Evolutionary conservation across 768 basidiomycete genomes (phyloP).

Genomic region (Termitomyces sp.): DNA sequence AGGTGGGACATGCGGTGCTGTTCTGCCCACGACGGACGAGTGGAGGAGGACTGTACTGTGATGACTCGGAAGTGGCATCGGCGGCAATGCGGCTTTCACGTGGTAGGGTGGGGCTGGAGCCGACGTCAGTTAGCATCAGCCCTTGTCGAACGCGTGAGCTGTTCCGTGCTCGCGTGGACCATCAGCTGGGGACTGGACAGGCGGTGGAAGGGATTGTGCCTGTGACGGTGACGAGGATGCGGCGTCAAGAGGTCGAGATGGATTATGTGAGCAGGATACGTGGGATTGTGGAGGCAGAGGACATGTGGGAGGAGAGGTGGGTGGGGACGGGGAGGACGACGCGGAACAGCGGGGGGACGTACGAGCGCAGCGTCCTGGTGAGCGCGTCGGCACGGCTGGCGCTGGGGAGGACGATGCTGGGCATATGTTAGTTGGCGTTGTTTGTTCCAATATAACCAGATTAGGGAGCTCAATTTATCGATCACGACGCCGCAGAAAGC

Average conservation of each 20-base stretch:
- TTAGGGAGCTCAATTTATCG: constrained; percentile 29
- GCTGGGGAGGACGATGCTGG: constrained; percentile 24
- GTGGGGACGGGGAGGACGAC: constrained; percentile 40
- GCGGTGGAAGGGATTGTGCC: constrained; percentile 49
- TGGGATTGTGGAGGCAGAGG: constrained; percentile 64
- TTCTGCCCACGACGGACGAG: constrained; percentile 26
- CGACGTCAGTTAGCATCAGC: constrained; percentile 28
- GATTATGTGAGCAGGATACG: constrained; percentile 73
- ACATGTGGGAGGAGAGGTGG: constrained; percentile 36
- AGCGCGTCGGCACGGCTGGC: constrained; percentile 30
- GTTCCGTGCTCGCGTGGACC: constrained; percentile 40
- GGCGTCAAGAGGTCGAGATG: constrained; percentile 44
- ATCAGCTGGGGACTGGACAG: constrained; percentile 38
- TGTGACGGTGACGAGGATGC: constrained; percentile 35
- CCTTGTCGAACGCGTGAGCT: constrained; percentile 27
- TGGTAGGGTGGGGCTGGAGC: constrained; percentile 28
- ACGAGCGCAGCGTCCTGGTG: constrained; percentile 41
- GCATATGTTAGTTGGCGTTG: constrained; percentile 20
- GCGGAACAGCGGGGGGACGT: constrained; percentile 48
- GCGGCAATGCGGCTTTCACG: constrained; percentile 45
- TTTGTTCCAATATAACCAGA: constrained; percentile 39
- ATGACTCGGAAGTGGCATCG: constrained; percentile 45
- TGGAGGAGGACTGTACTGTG: constrained; percentile 30
- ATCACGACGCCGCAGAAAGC: too few relatives aligned
- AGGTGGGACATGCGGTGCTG: constrained; percentile 46